Percentiles rank a stretch among this genome's conserved stretches.
Conservation (phyloP, 192 early-diverging fungal genomes). For the Linnemannia hyalina region DNA sequence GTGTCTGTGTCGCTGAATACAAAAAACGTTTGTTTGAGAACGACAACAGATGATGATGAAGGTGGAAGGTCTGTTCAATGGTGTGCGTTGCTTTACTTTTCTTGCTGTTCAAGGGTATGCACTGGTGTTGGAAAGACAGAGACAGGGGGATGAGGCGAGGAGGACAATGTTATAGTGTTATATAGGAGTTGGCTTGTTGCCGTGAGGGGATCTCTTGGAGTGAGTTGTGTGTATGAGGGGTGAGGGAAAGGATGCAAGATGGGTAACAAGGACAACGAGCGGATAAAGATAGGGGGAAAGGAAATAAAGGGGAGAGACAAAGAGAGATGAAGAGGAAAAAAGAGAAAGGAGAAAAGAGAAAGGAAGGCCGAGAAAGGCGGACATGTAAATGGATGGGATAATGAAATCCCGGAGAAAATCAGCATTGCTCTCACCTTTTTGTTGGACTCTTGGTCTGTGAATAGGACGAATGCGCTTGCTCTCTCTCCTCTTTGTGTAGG, state of each 20-base stretch:
- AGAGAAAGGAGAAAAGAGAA: background rate
- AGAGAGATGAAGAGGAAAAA: background rate
- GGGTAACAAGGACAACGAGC: background rate
- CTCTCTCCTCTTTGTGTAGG: too few species aligned
- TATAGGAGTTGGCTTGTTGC: background rate
- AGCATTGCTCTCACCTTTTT: background rate
- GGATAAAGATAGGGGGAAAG: background rate
- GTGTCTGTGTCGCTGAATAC: too few species aligned
- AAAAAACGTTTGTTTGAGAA: too few species aligned
- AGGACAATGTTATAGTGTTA: background rate
- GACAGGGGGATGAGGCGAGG: background rate
- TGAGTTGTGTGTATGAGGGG: background rate
- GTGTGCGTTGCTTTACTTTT: background rate
- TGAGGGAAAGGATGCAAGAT: background rate
- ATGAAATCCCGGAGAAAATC: slow-evolving; percentile 1
- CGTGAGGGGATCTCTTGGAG: slow-evolving; percentile 8
- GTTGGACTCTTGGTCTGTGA: background rate
- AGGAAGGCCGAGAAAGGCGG: background rate
- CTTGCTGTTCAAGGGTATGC: background rate
- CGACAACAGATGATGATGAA: too few species aligned
- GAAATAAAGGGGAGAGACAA: background rate
- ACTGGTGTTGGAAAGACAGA: background rate
- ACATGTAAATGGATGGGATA: slow-evolving; percentile 2
- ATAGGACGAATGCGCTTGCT: too few species aligned
- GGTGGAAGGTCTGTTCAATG: background rate